phyloP scores from a whole-genome alignment of 495 filamentous ascomycete genomes.

The Astrothelium macrocarpum region DNA sequence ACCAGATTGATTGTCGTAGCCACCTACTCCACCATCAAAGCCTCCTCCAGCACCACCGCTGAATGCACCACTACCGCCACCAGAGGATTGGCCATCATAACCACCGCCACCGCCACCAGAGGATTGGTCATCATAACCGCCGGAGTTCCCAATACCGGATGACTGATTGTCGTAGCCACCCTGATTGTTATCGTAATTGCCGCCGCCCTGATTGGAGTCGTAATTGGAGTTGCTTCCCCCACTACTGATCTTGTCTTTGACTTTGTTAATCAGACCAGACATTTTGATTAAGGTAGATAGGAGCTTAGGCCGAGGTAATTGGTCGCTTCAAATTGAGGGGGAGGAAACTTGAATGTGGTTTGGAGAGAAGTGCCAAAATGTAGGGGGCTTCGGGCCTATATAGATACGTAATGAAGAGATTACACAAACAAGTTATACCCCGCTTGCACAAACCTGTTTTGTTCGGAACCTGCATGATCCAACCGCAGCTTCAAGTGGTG shows the following conservation, averaged over 20 bases:
- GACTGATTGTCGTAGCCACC: slow-evolving; percentile 1
- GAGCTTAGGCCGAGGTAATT: background rate
- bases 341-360: background rate
- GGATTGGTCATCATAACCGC: background rate
- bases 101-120: background rate
- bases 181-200: background rate
- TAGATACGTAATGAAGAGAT: too few species aligned
- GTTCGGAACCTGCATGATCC: background rate
- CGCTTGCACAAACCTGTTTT: slow-evolving; percentile 4
- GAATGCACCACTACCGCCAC: background rate
- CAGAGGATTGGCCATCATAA: background rate
- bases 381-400: background rate
- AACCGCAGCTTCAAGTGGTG: background rate
- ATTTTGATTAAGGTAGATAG: background rate
- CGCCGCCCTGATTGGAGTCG: background rate
- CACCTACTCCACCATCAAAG: background rate
- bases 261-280: slow-evolving; percentile 1
- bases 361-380: background rate
- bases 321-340: background rate
- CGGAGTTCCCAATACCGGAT: background rate
- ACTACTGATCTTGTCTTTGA: background rate
- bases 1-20: background rate
- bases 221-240: background rate
- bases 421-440: too few species aligned
- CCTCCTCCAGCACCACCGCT: too few species aligned